Conservation (phyloP, 2,329 filamentous ascomycete species). For the Arthroderma uncinatum region DNA sequence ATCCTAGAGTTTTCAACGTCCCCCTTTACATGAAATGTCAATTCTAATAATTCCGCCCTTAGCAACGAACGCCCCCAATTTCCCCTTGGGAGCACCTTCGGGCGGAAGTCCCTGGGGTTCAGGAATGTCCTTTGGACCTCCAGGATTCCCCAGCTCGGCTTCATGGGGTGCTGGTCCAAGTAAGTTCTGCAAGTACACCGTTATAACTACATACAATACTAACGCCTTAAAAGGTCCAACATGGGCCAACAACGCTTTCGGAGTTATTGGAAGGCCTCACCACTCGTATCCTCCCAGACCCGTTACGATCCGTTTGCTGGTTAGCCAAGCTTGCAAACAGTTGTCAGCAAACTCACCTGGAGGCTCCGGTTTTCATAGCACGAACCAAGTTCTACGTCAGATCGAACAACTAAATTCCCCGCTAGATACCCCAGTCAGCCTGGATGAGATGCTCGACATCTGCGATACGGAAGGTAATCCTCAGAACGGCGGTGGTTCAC, state of each 20-base stretch:
- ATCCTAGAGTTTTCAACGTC: not conserved
- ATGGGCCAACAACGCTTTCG: constrained; percentile 42
- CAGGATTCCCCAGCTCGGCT: constrained; percentile 27
- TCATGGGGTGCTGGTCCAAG: constrained; percentile 32
- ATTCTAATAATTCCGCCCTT: constrained; percentile 17
- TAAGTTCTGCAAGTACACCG: constrained; percentile 17
- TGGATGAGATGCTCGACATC: constrained; percentile 64
- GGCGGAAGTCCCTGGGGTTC: constrained; percentile 27
- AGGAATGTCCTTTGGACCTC: constrained; percentile 29
- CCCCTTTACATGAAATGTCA: constrained; percentile 6
- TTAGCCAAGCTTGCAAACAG: constrained; percentile 67
- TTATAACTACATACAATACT: constrained; percentile 11
- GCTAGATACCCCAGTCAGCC: constrained; percentile 46
- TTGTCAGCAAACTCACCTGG: constrained; percentile 35
- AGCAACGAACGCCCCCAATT: constrained; percentile 27
- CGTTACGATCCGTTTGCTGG: constrained; percentile 57
- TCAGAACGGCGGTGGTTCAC: constrained; percentile 82
- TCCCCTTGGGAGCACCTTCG: constrained; percentile 22
- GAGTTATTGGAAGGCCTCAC: constrained; percentile 34
- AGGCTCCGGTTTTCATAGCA: constrained; percentile 51
- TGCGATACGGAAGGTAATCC: constrained; percentile 82
- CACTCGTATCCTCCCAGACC: constrained; percentile 52
- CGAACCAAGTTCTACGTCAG: constrained; percentile 51
- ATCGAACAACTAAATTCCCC: constrained; percentile 50
- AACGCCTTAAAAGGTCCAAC: constrained; percentile 28